Conservation (phyloP, 2,329 filamentous ascomycete genomes). For the Fusarium sp. region DNA sequence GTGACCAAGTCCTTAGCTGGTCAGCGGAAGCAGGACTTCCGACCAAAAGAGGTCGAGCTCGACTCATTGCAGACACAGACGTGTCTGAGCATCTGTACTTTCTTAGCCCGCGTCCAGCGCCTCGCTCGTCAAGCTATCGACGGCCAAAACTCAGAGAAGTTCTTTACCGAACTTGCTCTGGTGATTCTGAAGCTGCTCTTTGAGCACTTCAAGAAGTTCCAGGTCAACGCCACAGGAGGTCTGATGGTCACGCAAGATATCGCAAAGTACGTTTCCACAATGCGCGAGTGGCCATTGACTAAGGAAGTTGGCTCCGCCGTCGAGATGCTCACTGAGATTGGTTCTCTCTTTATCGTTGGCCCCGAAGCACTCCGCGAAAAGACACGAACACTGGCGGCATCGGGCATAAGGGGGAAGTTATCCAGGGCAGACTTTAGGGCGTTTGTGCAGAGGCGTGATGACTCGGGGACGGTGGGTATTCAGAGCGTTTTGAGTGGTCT, state of each 20-base stretch:
- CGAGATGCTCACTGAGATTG: slow-evolving; percentile 91
- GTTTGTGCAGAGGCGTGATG: slow-evolving; percentile 87
- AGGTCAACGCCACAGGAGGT: slow-evolving; percentile 90
- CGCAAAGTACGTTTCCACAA: slow-evolving; percentile 87
- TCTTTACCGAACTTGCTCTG: slow-evolving; percentile 85
- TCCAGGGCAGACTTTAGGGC: slow-evolving; percentile 79
- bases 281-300: slow-evolving; percentile 82
- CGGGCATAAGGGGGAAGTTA: slow-evolving; percentile 62
- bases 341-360: slow-evolving; percentile 94
- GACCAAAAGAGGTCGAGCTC: slow-evolving; percentile 82
- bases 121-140: slow-evolving; percentile 76
- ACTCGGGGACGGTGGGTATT: slow-evolving; percentile 81
- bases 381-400: slow-evolving; percentile 65
- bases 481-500: slow-evolving; percentile 81
- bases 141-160: slow-evolving; percentile 82
- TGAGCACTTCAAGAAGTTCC: slow-evolving; percentile 94
- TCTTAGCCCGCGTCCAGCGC: slow-evolving; percentile 75
- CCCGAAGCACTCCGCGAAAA: slow-evolving; percentile 80
- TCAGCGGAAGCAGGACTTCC: slow-evolving; percentile 90
- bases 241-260: slow-evolving; percentile 97
- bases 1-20: slow-evolving; percentile 74
- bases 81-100: slow-evolving; percentile 82
- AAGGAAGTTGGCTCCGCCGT: slow-evolving; percentile 75
- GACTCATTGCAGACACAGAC: slow-evolving; percentile 88
- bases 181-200: slow-evolving; percentile 82